Percentiles rank a stretch among this genome's conserved stretches.
Conservation (phyloP, 495 filamentous ascomycete species). For the Aspergillus mulundensis region DNA sequence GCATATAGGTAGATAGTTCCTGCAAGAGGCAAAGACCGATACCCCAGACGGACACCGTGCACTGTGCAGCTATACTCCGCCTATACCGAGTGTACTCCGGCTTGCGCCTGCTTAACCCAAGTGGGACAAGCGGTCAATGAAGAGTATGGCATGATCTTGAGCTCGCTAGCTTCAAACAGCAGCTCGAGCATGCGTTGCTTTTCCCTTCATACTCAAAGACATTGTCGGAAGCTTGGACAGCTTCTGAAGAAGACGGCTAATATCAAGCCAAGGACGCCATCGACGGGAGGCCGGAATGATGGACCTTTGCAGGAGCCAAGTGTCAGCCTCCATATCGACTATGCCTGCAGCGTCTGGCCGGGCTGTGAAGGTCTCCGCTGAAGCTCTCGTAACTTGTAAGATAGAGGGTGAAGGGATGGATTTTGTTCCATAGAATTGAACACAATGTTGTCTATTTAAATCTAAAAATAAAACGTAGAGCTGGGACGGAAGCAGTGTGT, state of each 20-base stretch:
- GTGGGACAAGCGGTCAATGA: not conserved
- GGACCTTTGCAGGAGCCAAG: conserved; percentile 10
- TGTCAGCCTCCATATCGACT: conserved; percentile 10
- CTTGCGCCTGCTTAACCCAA: not conserved
- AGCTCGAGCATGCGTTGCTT: not conserved
- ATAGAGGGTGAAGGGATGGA: not conserved
- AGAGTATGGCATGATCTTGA: not conserved
- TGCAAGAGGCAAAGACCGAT: not conserved
- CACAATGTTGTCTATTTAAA: not conserved
- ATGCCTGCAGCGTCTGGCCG: not conserved
- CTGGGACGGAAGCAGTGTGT: conserved; percentile 13
- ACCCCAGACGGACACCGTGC: not conserved
- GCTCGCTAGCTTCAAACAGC: not conserved
- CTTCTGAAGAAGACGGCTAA: not conserved
- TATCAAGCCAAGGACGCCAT: conserved; percentile 5
- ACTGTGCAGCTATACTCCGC: not conserved
- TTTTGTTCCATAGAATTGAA: not conserved
- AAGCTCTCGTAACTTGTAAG: too few relatives aligned
- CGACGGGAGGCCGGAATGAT: not conserved
- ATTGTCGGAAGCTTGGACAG: not conserved
- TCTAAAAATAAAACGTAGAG: conserved; percentile 13
- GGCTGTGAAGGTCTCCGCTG: too few relatives aligned
- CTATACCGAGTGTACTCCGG: not conserved
- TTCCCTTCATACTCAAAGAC: not conserved
- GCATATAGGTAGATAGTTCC: not conserved